Base-by-base conservation (phyloP, 176 grass and related monocot genomes). In the Cenchrus purpureus region DNA sequence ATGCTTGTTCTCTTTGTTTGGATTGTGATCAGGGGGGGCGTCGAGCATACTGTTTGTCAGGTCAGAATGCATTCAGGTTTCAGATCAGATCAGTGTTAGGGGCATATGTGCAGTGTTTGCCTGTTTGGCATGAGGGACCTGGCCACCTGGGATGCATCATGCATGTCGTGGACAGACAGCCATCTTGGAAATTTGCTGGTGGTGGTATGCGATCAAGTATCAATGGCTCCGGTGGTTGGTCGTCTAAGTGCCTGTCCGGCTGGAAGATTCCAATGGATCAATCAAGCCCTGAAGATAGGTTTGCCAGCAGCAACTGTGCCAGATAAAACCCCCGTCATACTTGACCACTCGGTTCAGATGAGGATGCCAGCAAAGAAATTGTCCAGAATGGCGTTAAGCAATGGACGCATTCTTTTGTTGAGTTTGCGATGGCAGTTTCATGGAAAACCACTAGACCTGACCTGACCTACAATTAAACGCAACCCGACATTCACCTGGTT, bases 401-500 rank as follows among this genome's bases (percentile, higher is more conserved):
- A 66, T 20, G 56, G 57, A 65, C 59, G 31, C 12, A 17, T 20
- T 25, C 0, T 4, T 65, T 31, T 57, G 43, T 4, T 65, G 45
- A 40, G 19, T 22, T 42, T 12, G 7, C 10, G 65, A 71, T 7
- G 52, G 10, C 73, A 48, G 63, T 55, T 81, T 9, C 2, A 40
- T 40, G 37, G 37, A 40, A 2, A 4, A 56, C 49, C 7, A 44
- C 3, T 43, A 42, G 10, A 69, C 51, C 17, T 44, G 10, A 69
- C 51, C 17, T 44, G 50, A 25, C 52, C 31, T 42, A 69, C 52
- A 68, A 57, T 62, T 76, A 63, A 62, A 40, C 37, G 37, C 37
- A 40, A 77, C 40, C n/a, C 79, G 83, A 78, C 79, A 78, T 88
- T 71, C 73, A 77, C 73, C 80, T 45, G 20, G 73, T 55, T 76